Base-by-base conservation (phyloP, 148 eudicot species). In the Bassia scoparia region DNA sequence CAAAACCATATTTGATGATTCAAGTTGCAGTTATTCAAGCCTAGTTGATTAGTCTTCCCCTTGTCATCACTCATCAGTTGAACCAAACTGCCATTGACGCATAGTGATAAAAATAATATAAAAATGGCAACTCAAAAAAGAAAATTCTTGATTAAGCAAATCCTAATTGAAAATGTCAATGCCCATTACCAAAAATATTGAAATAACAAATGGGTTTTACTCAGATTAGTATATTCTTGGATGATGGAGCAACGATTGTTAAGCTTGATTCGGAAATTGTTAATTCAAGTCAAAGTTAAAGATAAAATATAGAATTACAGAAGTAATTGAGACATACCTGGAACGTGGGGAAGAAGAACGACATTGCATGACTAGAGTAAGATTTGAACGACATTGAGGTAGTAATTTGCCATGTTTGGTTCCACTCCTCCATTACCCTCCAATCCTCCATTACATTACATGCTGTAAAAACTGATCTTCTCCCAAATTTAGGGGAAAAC, bases 171-270 rank as follows among this genome's bases (percentile, higher is more conserved):
- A 67, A 59, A 60, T 48, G 68, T 75, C 64, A 64, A 48, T 14
- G 17, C 23, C 75, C 31, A 44, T 24, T 14, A n/a, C 34, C 0
- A 66, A 37, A 48, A 35, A 60, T 21, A 48, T 48, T 68, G 54
- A 60, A 68, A 38, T n/a, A 61, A 17, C 46, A 68, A 49, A 46
- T 61, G 69, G 69, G 65, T 78, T 61, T 68, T 41, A 69, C 46
- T 68, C 52, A 50, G 69, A 58, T 43, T 43, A 46, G 38, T 11
- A 27, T n/a, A 66, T 33, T 0, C 27, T 65, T 53, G 1, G 23
- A 53, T 15, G 2, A 74, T 2, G n/a, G 24, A 34, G 37, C 30
- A n/a, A 26, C 31, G 16, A 37, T n/a, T 20, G 7, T 37, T 53
- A 17, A 75, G 43, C 30, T 50, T 18, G 27, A 23, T 26, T 33